A percentile compares a stretch with the other conserved stretches of the same genome.
Conservation (phyloP, 2,329 filamentous ascomycete genomes). For the Esteya vermicola region DNA sequence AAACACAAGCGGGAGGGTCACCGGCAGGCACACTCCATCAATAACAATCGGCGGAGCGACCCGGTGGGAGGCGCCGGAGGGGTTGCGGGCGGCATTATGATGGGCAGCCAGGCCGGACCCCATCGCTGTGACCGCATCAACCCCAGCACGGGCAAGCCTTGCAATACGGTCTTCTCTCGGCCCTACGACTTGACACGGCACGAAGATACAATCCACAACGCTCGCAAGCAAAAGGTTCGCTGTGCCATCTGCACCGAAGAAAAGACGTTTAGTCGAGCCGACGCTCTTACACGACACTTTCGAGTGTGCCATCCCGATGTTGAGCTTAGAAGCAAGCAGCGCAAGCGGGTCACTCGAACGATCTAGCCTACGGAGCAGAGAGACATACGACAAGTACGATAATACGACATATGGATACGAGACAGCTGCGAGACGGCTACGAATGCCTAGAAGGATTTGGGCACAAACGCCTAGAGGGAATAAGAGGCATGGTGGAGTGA, state of each 20-base stretch:
- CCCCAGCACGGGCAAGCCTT: slow-evolving; percentile 86
- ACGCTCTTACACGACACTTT: slow-evolving; percentile 89
- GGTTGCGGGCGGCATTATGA: background rate
- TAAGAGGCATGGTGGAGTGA: too few species aligned
- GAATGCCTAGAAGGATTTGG: too few species aligned
- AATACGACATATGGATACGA: too few species aligned
- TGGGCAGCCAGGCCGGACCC: slow-evolving; percentile 72
- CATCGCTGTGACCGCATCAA: slow-evolving; percentile 90
- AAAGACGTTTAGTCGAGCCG: slow-evolving; percentile 91
- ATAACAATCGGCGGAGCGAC: too few species aligned
- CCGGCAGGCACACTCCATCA: slow-evolving; percentile 56
- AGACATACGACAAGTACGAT: too few species aligned
- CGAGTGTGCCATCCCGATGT: slow-evolving; percentile 85
- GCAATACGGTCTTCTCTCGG: slow-evolving; percentile 84
- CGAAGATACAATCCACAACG: slow-evolving; percentile 95
- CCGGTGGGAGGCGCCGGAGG: too few species aligned
- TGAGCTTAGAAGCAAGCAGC: slow-evolving; percentile 57
- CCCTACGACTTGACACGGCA: slow-evolving; percentile 95
- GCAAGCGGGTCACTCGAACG: slow-evolving; percentile 19
- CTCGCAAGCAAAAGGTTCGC: slow-evolving; percentile 83
- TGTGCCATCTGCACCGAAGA: slow-evolving; percentile 90
- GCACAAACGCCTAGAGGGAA: too few species aligned
- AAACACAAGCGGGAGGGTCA: slow-evolving; percentile 95
- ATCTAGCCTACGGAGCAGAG: background rate
- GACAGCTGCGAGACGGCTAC: too few species aligned